Evolutionary conservation across 345 rosid genomes (phyloP), one percentile per base, ranked within the genome.

Genomic region (Litchi chinensis): DNA sequence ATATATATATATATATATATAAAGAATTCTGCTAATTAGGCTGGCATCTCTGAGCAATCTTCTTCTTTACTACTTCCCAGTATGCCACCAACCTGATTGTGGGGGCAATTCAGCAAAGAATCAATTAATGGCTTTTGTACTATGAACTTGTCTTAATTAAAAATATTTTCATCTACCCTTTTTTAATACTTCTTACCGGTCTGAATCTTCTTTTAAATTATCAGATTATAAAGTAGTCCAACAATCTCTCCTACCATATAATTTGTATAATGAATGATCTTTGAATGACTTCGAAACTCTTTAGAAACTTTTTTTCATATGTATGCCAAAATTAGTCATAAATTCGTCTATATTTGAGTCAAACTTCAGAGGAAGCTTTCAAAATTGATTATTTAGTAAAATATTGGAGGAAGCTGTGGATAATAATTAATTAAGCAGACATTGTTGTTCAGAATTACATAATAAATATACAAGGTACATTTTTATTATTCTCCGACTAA

Each of bases 21-120:
- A n/a, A 28, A 3, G 37, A 32, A 32, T 32, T 32, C 37, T 32
- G 37, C 37, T 32, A 32, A 32, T 32, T 32, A 32, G 66, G 71
- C 79, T 79, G 81, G 43, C 81, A 68, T 12, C 48, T 44, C 78
- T 57, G 70, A 46, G 48, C 15, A 50, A 54, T 28, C 57, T 74
- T 69, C 56, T 54, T 76, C 56, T 63, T 72, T 56, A 54, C 75
- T 66, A 22, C 62, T 76, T 66, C 57, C n/a, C 7, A 54, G 16
- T 22, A 32, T n/a, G 64, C n/a, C 21, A 56, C 73, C 15, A 11
- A 37, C 39, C 73, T 24, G 66, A 62, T 52, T 71, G 50, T 68
- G 76, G 79, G 56, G 80, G 22, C 64, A 12, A 57, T 60, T 75
- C 69, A 21, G 57, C 37, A 16, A 26, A 26, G 37, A 32, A 72